Conservation (phyloP, 2,329 filamentous ascomycete species). For the Neocucurbitaria cava region DNA sequence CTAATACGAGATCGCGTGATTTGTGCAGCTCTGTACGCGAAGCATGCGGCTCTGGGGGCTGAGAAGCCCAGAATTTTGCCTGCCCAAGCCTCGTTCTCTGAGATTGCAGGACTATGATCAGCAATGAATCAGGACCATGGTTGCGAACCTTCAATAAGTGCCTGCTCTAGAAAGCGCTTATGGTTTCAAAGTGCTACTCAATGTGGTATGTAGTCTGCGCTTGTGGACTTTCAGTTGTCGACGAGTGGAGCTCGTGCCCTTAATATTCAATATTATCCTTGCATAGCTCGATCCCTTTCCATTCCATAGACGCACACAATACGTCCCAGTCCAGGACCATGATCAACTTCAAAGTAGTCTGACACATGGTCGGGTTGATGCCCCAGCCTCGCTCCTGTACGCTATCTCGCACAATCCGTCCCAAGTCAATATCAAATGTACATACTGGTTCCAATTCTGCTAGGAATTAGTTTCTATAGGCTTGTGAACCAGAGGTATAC, state of each 20-base stretch:
- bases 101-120: not conserved
- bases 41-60: too few species aligned
- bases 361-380: slow-evolving; percentile 1
- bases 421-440: slow-evolving; percentile 11
- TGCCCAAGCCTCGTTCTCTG: not conserved
- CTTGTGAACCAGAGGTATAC: not conserved
- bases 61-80: not conserved
- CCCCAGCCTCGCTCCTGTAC: not conserved
- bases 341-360: slow-evolving; percentile 8
- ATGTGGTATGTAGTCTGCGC: too few species aligned
- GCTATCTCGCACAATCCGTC: not conserved
- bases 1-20: too few species aligned
- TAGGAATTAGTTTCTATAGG: slow-evolving; percentile 1
- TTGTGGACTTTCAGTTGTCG: too few species aligned
- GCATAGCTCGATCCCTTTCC: slow-evolving; percentile 5
- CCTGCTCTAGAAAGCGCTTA: too few species aligned
- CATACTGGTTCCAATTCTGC: slow-evolving; percentile 13
- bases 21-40: not conserved
- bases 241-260: too few species aligned
- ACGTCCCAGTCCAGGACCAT: slow-evolving; percentile 10
- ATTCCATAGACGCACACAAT: slow-evolving; percentile 14
- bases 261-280: slow-evolving; percentile 8
- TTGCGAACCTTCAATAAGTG: too few species aligned
- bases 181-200: too few species aligned
- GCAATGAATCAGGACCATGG: too few species aligned